These are phyloP conservation scores for Scheffersomyces ergatensis DNA, from an alignment of 805 yeast genomes.

Conservation along the genomic window DNA sequence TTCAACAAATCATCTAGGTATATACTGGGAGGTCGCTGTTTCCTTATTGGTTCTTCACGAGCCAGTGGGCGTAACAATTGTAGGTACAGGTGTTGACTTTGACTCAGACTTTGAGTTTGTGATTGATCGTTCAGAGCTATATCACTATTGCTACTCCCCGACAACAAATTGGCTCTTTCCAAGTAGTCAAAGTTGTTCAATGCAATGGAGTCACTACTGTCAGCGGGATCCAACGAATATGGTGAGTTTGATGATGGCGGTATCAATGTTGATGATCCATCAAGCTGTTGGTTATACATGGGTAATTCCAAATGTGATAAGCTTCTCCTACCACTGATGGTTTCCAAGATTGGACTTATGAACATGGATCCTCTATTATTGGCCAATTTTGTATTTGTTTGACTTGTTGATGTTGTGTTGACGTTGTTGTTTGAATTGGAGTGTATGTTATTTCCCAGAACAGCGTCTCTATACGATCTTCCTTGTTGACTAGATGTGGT, in stretches of 20 bases:
- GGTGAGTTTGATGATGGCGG: neutral
- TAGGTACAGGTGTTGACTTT: neutral
- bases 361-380: constrained; percentile 45
- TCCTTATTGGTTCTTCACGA: neutral
- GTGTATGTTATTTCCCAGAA: constrained; percentile 5
- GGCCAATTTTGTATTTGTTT: constrained; percentile 2
- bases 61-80: too few relatives aligned
- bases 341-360: constrained; percentile 49
- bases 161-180: neutral
- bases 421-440: neutral
- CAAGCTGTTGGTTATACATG: constrained; percentile 7
- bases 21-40: constrained; percentile 47
- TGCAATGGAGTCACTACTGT: constrained; percentile 2
- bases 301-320: constrained; percentile 14
- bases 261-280: neutral
- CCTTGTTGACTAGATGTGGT: constrained; percentile 12
- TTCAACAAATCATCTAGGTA: constrained; percentile 45
- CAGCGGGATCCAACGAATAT: neutral
- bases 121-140: neutral
- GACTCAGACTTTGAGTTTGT: neutral
- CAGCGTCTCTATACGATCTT: constrained; percentile 26
- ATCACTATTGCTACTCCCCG: neutral
- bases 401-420: neutral
- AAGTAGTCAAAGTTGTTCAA: constrained; percentile 4
- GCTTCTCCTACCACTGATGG: constrained; percentile 12